Evolutionary conservation across 306 rosid species (phyloP), one percentile per base, ranked within the genome.

Genomic region (Quercus agrifolia): DNA sequence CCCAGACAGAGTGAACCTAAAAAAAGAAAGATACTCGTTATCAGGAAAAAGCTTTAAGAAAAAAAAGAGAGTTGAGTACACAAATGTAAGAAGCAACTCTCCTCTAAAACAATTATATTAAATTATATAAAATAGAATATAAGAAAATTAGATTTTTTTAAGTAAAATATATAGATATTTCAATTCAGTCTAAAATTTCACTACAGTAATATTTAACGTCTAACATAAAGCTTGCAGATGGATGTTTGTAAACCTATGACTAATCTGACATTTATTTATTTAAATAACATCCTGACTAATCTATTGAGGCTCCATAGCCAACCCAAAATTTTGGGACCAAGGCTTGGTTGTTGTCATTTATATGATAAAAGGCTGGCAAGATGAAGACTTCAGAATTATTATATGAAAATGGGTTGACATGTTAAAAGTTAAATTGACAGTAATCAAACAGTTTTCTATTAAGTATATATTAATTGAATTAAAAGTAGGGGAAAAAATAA

Each of bases 1-100:
- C 99, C 99, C 99, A 96, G 70, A 96, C 99, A n/a, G 96, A 90
- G 78, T 96, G 99, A 83, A 96, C 92, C 99, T 96, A 84, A 77
- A 79, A 76, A 83, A 82, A 23, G 21, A 52, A 73, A 2, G 14
- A 68, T 33, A 35, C 5, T 10, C 1, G 0, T 31, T 35, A 67
- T 33, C 41, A 67, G 18, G 52, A 68, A 68, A 68, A 35, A 68
- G 6, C n/a, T 9, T n/a, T 33, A 0, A 35, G 23, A 1, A 17
- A 2, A 35, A 35, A n/a, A 14, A 35, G 52, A 35, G n/a, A 64
- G 17, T 21, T 46, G 70, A 64, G 44, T 18, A 66, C 12, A 31
- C 17, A 49, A 66, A 66, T 41, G 46, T 30, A 54, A 31, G 57
- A 71, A 73, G 33, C 23, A 56, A 27, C 23, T 4, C 41, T 17